Conservation (phyloP, 305 asterid genomes). For the Petunia hybrid region DNA sequence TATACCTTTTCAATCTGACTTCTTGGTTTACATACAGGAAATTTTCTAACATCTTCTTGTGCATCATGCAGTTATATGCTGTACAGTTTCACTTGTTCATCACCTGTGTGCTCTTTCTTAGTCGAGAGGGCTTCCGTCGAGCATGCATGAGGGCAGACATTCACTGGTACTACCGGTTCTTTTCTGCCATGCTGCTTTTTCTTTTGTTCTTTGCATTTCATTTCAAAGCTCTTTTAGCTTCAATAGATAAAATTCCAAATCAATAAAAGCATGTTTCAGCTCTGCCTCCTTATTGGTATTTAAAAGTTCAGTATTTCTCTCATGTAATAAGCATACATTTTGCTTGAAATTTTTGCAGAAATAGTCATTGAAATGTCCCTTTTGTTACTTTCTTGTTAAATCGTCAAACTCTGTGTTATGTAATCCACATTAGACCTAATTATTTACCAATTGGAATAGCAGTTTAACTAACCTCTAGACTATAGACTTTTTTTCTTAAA, state of each 20-base stretch:
- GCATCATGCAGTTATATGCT: constrained; percentile 74
- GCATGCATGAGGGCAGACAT: constrained; percentile 91
- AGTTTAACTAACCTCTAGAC: neutral
- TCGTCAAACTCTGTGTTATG: neutral
- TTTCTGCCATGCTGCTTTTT: constrained; percentile 26
- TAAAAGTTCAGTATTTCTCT: neutral
- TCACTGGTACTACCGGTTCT: constrained; percentile 54
- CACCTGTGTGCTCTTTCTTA: constrained; percentile 86
- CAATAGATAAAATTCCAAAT: neutral
- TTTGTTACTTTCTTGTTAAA: neutral
- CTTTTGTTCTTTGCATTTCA: constrained; percentile 21
- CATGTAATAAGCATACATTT: neutral
- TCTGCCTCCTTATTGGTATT: constrained; percentile 5
- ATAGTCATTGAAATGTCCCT: neutral
- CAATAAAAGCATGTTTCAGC: constrained; percentile 19
- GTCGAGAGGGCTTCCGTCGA: constrained; percentile 95
- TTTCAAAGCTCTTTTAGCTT: neutral
- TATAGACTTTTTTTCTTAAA: neutral
- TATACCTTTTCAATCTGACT: constrained; percentile 4
- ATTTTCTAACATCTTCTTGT: constrained; percentile 24
- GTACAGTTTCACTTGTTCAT: constrained; percentile 90
- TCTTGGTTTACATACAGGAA: constrained; percentile 18
- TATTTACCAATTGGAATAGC: neutral
- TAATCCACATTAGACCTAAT: constrained; percentile 8
- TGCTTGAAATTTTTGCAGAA: neutral